Percentiles rank a stretch among this genome's conserved stretches.
phyloP scores from a whole-genome alignment of 2,329 filamentous ascomycete species.

The Phaeosphaeria sp. region DNA sequence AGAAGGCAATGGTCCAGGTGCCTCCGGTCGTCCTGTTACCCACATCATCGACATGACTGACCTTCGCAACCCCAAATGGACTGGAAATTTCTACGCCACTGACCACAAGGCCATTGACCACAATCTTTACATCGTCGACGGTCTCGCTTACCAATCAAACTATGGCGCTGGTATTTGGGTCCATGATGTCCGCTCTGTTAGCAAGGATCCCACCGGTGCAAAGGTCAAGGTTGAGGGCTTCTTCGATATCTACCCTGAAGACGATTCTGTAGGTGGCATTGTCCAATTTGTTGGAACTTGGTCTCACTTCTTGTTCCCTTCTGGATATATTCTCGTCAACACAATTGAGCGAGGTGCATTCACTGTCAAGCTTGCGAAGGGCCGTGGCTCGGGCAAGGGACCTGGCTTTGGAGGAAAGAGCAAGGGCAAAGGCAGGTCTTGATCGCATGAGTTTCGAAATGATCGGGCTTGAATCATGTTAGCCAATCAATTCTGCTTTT shows the following conservation, averaged over 20 bases:
- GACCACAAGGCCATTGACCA: constrained; percentile 51
- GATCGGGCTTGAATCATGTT: too few species aligned
- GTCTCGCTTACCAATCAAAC: constrained; percentile 51
- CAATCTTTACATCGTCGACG: constrained; percentile 54
- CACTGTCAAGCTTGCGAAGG: constrained; percentile 40
- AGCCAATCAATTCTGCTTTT: too few species aligned
- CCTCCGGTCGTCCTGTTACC: constrained; percentile 41
- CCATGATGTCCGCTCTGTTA: constrained; percentile 49
- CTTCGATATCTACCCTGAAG: constrained; percentile 53
- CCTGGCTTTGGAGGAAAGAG: background rate
- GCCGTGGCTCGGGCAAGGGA: background rate
- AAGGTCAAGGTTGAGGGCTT: constrained; percentile 50
- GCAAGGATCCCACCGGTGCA: constrained; percentile 46
- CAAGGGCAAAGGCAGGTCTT: constrained; percentile 6
- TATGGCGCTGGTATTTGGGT: constrained; percentile 50
- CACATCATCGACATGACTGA: constrained; percentile 45
- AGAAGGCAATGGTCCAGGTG: constrained; percentile 34
- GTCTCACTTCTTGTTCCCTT: constrained; percentile 48
- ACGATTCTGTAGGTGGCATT: constrained; percentile 45
- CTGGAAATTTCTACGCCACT: constrained; percentile 50
- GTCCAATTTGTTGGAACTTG: constrained; percentile 52
- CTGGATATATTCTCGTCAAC: constrained; percentile 46
- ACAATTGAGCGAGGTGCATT: constrained; percentile 48
- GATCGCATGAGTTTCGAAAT: background rate
- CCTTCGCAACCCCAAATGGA: constrained; percentile 46